Percentiles rank a stretch among this genome's conserved stretches.
Evolutionary conservation across 495 filamentous ascomycete genomes (phyloP).

Genomic region (Penicillium longicatenatum): DNA sequence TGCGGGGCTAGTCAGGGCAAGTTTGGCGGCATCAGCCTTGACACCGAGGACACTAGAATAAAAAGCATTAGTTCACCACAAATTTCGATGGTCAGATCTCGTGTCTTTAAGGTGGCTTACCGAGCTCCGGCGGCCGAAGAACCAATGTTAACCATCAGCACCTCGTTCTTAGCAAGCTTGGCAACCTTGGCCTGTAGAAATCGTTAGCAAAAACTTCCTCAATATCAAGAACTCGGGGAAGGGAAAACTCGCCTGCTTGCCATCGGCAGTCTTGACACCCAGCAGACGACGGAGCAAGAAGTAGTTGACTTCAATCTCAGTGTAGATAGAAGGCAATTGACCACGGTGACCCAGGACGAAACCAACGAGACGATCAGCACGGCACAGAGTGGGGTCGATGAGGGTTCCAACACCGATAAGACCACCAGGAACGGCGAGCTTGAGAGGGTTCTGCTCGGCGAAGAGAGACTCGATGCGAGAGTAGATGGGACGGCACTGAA

Average conservation of each 20-base stretch:
- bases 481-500: constrained; percentile 96
- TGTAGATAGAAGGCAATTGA: constrained; percentile 89
- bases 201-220: background rate
- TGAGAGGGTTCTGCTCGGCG: constrained; percentile 96
- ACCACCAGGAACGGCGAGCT: constrained; percentile 95
- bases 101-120: constrained; percentile 14
- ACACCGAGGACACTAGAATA: constrained; percentile 71
- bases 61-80: background rate
- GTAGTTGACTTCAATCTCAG: constrained; percentile 98
- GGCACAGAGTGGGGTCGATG: constrained; percentile 94
- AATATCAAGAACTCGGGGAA: background rate
- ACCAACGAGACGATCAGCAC: constrained; percentile 93
- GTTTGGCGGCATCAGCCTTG: constrained; percentile 94
- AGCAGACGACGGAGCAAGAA: constrained; percentile 91
- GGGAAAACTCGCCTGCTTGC: constrained; percentile 65
- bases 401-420: constrained; percentile 96
- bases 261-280: constrained; percentile 96
- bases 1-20: constrained; percentile 82
- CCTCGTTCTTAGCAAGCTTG: constrained; percentile 95
- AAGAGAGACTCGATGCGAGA: constrained; percentile 92
- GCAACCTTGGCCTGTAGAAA: constrained; percentile 75
- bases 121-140: constrained; percentile 95
- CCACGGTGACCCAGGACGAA: constrained; percentile 96
- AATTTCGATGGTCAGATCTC: background rate
- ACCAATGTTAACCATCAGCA: constrained; percentile 98